phyloP scores from a whole-genome alignment of 177 flowering plant species.

The Vitis hybrid region DNA sequence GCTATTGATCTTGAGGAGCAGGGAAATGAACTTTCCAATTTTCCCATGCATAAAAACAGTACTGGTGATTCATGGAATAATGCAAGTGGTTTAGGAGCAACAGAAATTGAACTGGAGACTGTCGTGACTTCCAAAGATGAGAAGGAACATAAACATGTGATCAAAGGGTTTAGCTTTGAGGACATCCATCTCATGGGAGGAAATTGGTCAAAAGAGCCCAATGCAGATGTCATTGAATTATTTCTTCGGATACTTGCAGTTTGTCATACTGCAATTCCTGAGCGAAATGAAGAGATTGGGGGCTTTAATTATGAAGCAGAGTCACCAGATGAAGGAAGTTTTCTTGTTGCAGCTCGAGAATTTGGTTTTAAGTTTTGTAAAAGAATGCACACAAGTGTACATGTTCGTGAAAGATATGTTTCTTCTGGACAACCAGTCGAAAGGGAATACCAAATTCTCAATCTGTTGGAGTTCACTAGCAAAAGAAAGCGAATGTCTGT shows the following conservation, averaged over 20 bases:
- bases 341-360: constrained; percentile 86
- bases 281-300: constrained; percentile 68
- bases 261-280: constrained; percentile 87
- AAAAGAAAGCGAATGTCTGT: constrained; percentile 94
- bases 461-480: constrained; percentile 81
- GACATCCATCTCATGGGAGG: constrained; percentile 75
- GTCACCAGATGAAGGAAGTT: constrained; percentile 87
- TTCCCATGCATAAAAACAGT: constrained; percentile 19
- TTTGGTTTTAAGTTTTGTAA: constrained; percentile 84
- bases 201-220: constrained; percentile 70
- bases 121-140: constrained; percentile 41
- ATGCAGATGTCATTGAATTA: constrained; percentile 39
- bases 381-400: constrained; percentile 74
- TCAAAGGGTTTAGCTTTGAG: constrained; percentile 80
- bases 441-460: constrained; percentile 77
- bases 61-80: constrained; percentile 18
- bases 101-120: constrained; percentile 68
- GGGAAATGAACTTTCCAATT: constrained; percentile 25
- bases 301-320: constrained; percentile 70
- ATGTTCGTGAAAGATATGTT: constrained; percentile 56
- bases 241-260: constrained; percentile 71
- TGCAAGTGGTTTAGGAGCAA: constrained; percentile 16
- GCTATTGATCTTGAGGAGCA: constrained; percentile 53
- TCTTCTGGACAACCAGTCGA: constrained; percentile 45
- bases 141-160: constrained; percentile 32